phyloP scores from a whole-genome alignment of 1,139 yeast species.

The Yamadazyma siamensis region DNA sequence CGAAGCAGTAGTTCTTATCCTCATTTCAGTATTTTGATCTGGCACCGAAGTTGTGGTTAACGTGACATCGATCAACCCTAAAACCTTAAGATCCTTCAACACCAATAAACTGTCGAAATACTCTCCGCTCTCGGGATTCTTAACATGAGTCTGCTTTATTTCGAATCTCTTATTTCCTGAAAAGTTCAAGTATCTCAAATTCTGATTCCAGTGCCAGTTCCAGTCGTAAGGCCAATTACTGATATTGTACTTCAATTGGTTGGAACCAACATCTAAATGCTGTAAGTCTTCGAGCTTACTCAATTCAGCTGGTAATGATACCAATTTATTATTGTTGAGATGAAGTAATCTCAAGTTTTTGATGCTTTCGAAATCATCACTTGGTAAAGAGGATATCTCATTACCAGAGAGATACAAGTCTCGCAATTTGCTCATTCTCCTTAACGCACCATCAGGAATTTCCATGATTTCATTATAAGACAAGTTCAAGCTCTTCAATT shows the following conservation, averaged over 20 bases:
- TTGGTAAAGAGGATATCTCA: conserved; percentile 71
- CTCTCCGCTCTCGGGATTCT: conserved; percentile 44
- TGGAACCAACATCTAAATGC: conserved; percentile 87
- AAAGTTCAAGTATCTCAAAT: conserved; percentile 76
- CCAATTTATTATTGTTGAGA: conserved; percentile 80
- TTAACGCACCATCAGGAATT: conserved; percentile 68
- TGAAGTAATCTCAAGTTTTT: conserved; percentile 58
- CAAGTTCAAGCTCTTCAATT: conserved; percentile 64
- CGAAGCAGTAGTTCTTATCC: conserved; percentile 92
- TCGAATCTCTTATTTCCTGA: conserved; percentile 93
- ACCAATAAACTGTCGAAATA: conserved; percentile 76
- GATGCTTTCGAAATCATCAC: conserved; percentile 74
- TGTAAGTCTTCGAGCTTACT: conserved; percentile 63
- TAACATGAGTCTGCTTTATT: conserved; percentile 60
- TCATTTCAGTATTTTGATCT: conserved; percentile 77
- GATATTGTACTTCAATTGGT: conserved; percentile 84
- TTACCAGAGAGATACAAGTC: conserved; percentile 87
- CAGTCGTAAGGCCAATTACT: conserved; percentile 95
- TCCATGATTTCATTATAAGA: conserved; percentile 84
- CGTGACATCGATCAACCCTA: conserved; percentile 95
- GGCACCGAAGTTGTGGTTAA: conserved; percentile 82
- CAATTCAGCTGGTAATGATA: conserved; percentile 85
- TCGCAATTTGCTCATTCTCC: conserved; percentile 53
- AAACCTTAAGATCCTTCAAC: conserved; percentile 63
- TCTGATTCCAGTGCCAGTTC: conserved; percentile 91